A percentile compares a stretch with the other conserved stretches of the same genome.
Conservation (phyloP, 2,329 filamentous ascomycete genomes). For the Trichoderma harzianum region DNA sequence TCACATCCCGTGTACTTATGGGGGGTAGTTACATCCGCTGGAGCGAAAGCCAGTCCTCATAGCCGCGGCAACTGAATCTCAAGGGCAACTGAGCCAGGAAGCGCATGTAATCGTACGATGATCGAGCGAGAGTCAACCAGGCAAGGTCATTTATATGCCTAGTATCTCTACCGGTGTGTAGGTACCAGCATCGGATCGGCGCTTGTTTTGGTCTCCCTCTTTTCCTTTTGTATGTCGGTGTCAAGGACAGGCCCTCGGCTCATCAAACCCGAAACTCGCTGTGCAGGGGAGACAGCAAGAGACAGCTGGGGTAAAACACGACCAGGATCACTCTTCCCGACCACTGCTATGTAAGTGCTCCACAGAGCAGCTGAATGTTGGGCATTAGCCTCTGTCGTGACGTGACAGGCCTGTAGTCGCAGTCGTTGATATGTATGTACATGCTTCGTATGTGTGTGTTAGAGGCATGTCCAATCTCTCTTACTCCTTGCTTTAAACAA, state of each 20-base stretch:
- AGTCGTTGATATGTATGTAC: not conserved
- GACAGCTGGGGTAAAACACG: conserved; percentile 11
- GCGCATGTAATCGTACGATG: not conserved
- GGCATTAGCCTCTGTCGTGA: not conserved
- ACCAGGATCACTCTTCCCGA: not conserved
- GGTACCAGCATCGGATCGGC: not conserved
- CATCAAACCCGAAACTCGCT: conserved; percentile 7
- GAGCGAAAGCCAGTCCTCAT: not conserved
- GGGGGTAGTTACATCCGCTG: not conserved
- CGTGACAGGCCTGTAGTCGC: not conserved
- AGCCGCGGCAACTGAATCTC: not conserved
- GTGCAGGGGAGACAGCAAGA: not conserved
- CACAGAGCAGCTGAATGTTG: conserved; percentile 14
- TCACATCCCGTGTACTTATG: not conserved
- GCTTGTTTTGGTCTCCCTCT: conserved; percentile 5
- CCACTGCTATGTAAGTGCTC: not conserved
- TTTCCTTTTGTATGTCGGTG: not conserved
- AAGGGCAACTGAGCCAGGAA: not conserved
- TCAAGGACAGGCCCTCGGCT: not conserved
- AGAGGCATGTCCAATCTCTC: not conserved
- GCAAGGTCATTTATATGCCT: not conserved
- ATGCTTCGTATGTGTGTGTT: not conserved
- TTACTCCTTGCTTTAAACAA: not conserved
- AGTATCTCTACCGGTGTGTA: not conserved
- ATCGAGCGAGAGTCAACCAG: not conserved